Base-by-base conservation (phyloP, 73 alveolate species). In the Blepharisma stoltei region DNA sequence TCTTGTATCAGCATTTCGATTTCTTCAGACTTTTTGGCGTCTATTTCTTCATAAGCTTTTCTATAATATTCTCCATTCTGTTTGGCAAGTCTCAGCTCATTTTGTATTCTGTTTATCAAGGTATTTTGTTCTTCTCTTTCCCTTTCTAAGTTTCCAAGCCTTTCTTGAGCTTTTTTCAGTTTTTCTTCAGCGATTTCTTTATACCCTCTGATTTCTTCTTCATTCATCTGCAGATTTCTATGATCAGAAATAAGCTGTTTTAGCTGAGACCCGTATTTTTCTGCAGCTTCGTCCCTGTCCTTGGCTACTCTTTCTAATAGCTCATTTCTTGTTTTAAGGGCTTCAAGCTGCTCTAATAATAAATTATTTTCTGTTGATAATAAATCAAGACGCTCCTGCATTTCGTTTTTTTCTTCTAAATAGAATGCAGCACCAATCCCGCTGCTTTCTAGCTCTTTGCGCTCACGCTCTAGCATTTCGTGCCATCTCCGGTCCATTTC, bases 111-210 rank as follows among this genome's bases (percentile, higher is more conserved):
- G 2, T 25, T 38, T 7, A 44, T 37, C 37, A 14, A 4, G 21
- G 65, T 69, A 2, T 18, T 69, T 44, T 44, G 65, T 43, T 69
- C 32, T 44, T 69, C 79, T 14, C 79, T 18, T 69, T 69, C 79
- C 27, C 79, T 69, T 69, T 69, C 79, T 2, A 69, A 4, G 14
- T 7, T 18, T n/a, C 46, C 55, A 9, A 46, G 20, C 45, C 65
- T 23, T 43, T 69, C 79, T 7, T 43, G 23, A 9, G 65, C 0
- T 69, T 43, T 38, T 46, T 69, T 69, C 25, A 69, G 41, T 25
- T 69, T 69, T 7, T 69, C 79, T 25, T 69, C 79, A 14, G 67
- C 55, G 79, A 69, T 69, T 44, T 69, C 79, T 43, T 69, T 69
- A 1, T n/a, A n/a, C 4, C 32, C 67, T 14, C 79, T 23, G 55